Conservation (phyloP, 805 yeast species). For the Metschnikowia lochheadii region DNA sequence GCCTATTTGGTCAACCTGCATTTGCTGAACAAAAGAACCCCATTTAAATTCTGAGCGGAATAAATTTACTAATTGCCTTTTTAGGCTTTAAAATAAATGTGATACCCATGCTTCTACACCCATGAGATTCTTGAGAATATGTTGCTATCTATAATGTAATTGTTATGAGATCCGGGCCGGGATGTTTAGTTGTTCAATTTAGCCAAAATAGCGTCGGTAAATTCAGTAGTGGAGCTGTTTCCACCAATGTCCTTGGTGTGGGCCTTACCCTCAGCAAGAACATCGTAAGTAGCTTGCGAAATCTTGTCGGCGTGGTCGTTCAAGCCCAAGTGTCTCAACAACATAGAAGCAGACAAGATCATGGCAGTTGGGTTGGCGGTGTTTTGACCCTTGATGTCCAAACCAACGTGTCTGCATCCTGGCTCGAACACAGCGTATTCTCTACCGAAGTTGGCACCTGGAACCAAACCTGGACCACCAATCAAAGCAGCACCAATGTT, state of each 20-base stretch:
- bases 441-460: conserved; percentile 98
- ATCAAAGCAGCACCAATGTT: conserved; percentile 96
- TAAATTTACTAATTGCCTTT: no score
- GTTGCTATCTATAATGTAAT: conserved; percentile 11
- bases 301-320: conserved; percentile 81
- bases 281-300: conserved; percentile 83
- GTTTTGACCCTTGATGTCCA: conserved; percentile 91
- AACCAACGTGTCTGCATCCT: conserved; percentile 99
- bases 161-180: neutral
- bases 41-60: neutral
- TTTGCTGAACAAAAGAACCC: no score
- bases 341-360: conserved; percentile 85
- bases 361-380: conserved; percentile 98
- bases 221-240: conserved; percentile 81
- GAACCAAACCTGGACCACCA: conserved; percentile 98
- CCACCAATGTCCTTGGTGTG: conserved; percentile 95
- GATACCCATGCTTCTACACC: neutral
- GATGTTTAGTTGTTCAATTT: conserved; percentile 44
- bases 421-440: conserved; percentile 98
- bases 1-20: no score
- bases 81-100: no score
- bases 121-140: conserved; percentile 2
- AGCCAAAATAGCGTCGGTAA: conserved; percentile 83
- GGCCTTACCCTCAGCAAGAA: conserved; percentile 79
- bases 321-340: conserved; percentile 93